Conservation (phyloP, 176 grass and related monocot species). For the Elaeis guineensis region DNA sequence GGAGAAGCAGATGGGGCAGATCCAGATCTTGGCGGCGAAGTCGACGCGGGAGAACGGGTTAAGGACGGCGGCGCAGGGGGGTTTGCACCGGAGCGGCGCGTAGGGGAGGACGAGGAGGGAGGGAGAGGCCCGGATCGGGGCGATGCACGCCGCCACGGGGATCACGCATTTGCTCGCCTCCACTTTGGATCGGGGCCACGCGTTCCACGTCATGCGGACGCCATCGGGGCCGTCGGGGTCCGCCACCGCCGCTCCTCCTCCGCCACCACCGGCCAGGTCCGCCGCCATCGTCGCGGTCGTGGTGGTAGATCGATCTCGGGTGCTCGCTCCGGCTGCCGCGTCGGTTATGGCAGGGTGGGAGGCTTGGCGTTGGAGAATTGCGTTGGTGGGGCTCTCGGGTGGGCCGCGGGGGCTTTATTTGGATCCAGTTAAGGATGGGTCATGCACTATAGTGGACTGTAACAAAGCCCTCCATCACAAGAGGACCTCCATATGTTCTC, state of each 20-base stretch:
- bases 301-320: too few relatives aligned
- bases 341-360: too few relatives aligned
- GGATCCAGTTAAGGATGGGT: too few relatives aligned
- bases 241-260: not conserved
- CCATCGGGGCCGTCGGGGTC: conserved; percentile 78
- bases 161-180: conserved; percentile 98
- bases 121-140: conserved; percentile 42
- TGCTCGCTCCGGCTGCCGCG: too few relatives aligned
- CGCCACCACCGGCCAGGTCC: conserved; percentile 1
- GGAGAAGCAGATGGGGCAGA: conserved; percentile 94
- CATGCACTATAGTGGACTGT: too few relatives aligned
- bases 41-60: conserved; percentile 94
- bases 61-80: conserved; percentile 64
- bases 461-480: too few relatives aligned
- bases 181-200: conserved; percentile 91
- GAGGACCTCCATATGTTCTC: too few relatives aligned
- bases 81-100: conserved; percentile 83
- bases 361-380: too few relatives aligned
- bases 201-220: conserved; percentile 83
- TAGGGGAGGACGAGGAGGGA: conserved; percentile 54
- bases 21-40: conserved; percentile 98
- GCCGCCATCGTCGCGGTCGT: conserved; percentile 5
- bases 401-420: too few relatives aligned
- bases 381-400: too few relatives aligned
- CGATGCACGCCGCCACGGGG: conserved; percentile 58